Percentiles rank a stretch among this genome's conserved stretches.
These are phyloP conservation scores for Tetraselmis striata DNA, from an alignment of 139 green algal species.

Conservation along the genomic window DNA sequence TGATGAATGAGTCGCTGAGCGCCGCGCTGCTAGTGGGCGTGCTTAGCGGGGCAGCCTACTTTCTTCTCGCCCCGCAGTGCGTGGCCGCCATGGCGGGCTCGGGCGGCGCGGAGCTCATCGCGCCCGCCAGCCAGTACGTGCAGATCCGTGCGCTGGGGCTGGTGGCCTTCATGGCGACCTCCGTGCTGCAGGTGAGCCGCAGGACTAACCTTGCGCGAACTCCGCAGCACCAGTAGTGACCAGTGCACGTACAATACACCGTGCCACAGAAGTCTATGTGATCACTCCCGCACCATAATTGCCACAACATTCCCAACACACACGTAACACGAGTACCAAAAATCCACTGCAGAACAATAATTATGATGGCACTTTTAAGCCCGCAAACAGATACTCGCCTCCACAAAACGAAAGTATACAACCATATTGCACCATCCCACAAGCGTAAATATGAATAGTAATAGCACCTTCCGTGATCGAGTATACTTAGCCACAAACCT, in stretches of 20 bases:
- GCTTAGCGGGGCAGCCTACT: neutral
- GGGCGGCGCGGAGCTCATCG: conserved; percentile 3
- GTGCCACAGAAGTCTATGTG: no score
- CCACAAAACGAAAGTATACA: no score
- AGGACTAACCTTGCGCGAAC: neutral
- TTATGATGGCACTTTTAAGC: no score
- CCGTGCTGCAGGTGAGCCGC: conserved; percentile 4
- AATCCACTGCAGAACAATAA: no score
- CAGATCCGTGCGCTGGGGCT: conserved; percentile 10
- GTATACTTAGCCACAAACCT: no score
- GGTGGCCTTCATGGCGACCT: neutral
- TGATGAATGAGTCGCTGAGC: conserved; percentile 14
- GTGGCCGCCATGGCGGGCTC: neutral
- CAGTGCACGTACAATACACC: no score
- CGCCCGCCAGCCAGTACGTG: conserved; percentile 12
- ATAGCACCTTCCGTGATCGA: no score
- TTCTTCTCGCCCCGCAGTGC: neutral
- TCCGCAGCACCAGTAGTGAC: neutral
- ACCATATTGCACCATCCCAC: no score
- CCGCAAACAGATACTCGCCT: no score
- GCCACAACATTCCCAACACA: neutral
- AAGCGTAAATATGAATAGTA: no score
- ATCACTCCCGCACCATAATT: neutral
- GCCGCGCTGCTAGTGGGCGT: conserved; percentile 7
- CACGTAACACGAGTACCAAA: no score